These are phyloP conservation scores for Podospora bellae-mahoneyi DNA, from an alignment of 495 filamentous ascomycete species.

Conservation along the genomic window DNA sequence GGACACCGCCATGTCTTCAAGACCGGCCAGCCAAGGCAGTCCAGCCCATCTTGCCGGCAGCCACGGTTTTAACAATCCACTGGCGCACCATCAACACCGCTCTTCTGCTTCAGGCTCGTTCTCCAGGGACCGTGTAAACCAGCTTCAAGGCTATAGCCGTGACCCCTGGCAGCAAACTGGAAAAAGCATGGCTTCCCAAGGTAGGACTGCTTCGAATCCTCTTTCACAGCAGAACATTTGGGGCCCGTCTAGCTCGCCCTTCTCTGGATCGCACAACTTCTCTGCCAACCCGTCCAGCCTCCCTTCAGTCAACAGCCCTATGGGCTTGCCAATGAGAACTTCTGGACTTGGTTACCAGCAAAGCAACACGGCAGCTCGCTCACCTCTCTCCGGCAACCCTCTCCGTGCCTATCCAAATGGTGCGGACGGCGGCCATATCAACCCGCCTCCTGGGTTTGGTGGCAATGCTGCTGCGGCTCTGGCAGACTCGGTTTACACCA, in stretches of 20 bases:
- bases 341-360: constrained; percentile 9
- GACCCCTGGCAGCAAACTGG: neutral
- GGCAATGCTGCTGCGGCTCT: neutral
- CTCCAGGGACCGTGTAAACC: constrained; percentile 5
- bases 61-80: constrained; percentile 8
- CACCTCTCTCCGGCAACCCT: constrained; percentile 5
- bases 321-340: constrained; percentile 23
- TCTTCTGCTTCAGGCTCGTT: constrained; percentile 3
- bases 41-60: constrained; percentile 5
- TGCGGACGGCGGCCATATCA: neutral
- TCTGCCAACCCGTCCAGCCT: constrained; percentile 25
- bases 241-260: constrained; percentile 19
- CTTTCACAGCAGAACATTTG: constrained; percentile 9
- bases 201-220: constrained; percentile 6
- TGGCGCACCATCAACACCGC: constrained; percentile 9
- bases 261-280: constrained; percentile 25
- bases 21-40: constrained; percentile 25
- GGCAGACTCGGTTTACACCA: neutral
- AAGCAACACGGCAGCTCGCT: neutral
- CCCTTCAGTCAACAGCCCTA: constrained; percentile 31
- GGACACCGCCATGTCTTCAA: constrained; percentile 17
- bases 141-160: neutral
- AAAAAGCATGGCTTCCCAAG: neutral
- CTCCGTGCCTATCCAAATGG: neutral
- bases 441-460: constrained; percentile 12